Base-by-base conservation (phyloP, 2,329 filamentous ascomycete species). In the Phaeosphaeria sp. region DNA sequence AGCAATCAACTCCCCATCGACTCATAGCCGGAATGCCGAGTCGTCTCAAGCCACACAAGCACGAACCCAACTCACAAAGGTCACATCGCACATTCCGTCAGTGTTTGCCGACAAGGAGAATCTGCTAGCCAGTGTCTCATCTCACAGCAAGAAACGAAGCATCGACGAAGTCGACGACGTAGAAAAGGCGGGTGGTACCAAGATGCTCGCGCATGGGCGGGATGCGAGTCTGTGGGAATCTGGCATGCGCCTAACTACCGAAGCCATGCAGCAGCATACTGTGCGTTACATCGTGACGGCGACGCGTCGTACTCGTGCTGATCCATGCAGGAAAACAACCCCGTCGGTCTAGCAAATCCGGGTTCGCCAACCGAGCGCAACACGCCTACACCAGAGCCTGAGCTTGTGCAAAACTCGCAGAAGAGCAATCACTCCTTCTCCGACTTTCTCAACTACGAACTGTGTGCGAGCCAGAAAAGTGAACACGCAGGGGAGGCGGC, bases 391-490 rank as follows among this genome's bases (percentile, higher is more conserved):
- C 71, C 67, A 21, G 67, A 68, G 47, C 59, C 57, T 15, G 63
- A 67, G 25, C 59, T 50, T 4, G 52, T 63, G 1, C 63, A 62
- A 41, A 58, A 67, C 52, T 74, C 60, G 11, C 75, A 75, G 58
- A 71, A 71, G 23, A 76, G 77, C 55, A 74, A 77, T 20, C 69
- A 68, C 25, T 81, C 79, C 17, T 83, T 83, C 66, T 82, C 81
- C 17, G 79, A 78, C 11, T 70, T 82, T 33, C 77, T 83, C 64
- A 78, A 83, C 63, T 83, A 80, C 68, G 77, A 80, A 42, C 72
- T 77, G 6, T 73, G 72, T 49, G 79, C 77, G 17, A 81, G 77
- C 46, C 80, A 80, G 56, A 69, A 72, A 50, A 69, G 65, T 52
- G 69, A 71, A 27, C 66, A 63, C 39, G 66, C 49, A 33, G 30